Evolutionary conservation across 805 yeast species (phyloP).

Genomic region (Pachysolen tannophilus): DNA sequence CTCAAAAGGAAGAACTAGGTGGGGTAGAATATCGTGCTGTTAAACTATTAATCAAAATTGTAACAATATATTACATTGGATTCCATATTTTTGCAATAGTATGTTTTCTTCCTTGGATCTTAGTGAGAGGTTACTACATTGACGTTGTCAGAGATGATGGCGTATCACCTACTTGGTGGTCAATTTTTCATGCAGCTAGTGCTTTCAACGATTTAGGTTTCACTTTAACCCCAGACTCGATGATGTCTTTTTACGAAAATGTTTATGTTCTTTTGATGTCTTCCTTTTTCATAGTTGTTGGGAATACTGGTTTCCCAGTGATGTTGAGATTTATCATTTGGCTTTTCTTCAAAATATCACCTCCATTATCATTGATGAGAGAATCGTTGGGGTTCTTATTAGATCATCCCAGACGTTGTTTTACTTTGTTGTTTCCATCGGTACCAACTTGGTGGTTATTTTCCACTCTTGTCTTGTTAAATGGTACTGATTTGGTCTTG

Average conservation of each 20-base stretch:
- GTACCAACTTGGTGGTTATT: slow-evolving; percentile 95
- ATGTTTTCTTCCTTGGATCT: slow-evolving; percentile 57
- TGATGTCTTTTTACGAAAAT: slow-evolving; percentile 57
- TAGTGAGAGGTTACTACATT: slow-evolving; percentile 31
- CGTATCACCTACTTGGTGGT: slow-evolving; percentile 87
- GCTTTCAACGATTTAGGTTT: slow-evolving; percentile 82
- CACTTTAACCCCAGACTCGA: slow-evolving; percentile 75
- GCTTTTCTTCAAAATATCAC: slow-evolving; percentile 62
- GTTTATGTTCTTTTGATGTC: slow-evolving; percentile 57
- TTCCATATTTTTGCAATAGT: slow-evolving; percentile 52
- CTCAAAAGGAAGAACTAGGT: slow-evolving; percentile 89
- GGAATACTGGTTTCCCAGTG: slow-evolving; percentile 93
- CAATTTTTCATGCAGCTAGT: slow-evolving; percentile 72
- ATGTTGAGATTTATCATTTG: slow-evolving; percentile 75
- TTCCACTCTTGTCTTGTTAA: slow-evolving; percentile 61
- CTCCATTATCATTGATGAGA: slow-evolving; percentile 50
- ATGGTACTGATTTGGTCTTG: slow-evolving; percentile 69
- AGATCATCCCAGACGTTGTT: slow-evolving; percentile 97
- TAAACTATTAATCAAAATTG: slow-evolving; percentile 60
- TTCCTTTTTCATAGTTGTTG: slow-evolving; percentile 72
- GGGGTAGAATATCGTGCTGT: slow-evolving; percentile 95
- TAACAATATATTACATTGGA: slow-evolving; percentile 66
- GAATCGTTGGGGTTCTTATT: slow-evolving; percentile 82
- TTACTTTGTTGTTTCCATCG: slow-evolving; percentile 84
- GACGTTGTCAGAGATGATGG: slow-evolving; percentile 44